phyloP scores from a whole-genome alignment of 2,329 filamentous ascomycete species.

The Plectosphaerella sp. region DNA sequence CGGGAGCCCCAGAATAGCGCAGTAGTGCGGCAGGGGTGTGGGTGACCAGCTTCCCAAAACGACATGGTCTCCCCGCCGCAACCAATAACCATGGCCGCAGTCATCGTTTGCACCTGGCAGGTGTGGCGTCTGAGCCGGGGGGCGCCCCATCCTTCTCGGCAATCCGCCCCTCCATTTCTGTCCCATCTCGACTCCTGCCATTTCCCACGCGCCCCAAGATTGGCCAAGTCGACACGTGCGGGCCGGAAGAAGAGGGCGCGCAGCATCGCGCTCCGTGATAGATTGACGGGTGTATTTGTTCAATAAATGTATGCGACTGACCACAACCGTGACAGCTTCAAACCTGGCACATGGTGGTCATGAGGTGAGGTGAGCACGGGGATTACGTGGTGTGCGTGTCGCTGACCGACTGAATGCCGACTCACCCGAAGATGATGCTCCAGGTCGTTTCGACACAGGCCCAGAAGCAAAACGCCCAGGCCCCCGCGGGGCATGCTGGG shows the following conservation, averaged over 20 bases:
- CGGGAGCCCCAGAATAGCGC: not conserved
- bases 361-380: no score
- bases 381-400: no score
- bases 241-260: no score
- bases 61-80: not conserved
- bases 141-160: not conserved
- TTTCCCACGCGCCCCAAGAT: not conserved
- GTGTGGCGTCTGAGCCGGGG: not conserved
- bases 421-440: not conserved
- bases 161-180: not conserved
- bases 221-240: not conserved
- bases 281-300: not conserved
- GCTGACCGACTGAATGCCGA: no score
- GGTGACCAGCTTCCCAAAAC: slow-evolving; percentile 1
- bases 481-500: not conserved
- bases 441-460: not conserved
- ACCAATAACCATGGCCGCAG: not conserved
- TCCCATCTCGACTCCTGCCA: not conserved
- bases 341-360: no score
- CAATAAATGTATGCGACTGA: no score
- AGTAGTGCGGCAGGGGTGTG: not conserved
- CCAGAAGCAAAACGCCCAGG: not conserved
- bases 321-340: no score
- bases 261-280: slow-evolving; percentile 1
- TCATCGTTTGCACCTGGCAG: not conserved